A percentile compares a stretch with the other conserved stretches of the same genome.
phyloP scores from a whole-genome alignment of 2,329 filamentous ascomycete genomes.

The Penicillium hesseltinei region DNA sequence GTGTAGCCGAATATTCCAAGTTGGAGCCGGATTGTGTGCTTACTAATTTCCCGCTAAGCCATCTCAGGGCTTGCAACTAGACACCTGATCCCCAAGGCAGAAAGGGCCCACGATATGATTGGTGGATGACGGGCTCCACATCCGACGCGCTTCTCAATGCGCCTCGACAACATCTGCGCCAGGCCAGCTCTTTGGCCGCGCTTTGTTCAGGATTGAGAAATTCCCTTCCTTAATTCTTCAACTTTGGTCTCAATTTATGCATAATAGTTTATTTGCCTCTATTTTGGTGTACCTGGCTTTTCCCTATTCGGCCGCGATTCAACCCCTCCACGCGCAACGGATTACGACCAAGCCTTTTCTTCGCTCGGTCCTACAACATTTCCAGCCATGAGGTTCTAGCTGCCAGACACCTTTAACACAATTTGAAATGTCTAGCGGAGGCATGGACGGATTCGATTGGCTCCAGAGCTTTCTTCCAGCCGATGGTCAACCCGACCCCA shows the following conservation, averaged over 20 bases:
- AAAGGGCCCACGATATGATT: neutral
- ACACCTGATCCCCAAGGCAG: neutral
- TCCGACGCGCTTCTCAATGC: neutral
- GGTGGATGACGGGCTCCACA: neutral
- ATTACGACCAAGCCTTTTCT: neutral
- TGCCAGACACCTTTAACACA: neutral
- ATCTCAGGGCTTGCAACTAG: constrained; percentile 12
- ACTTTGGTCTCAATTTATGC: neutral
- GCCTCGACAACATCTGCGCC: neutral
- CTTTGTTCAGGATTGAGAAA: neutral
- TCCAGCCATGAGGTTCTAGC: neutral
- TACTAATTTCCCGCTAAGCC: constrained; percentile 23
- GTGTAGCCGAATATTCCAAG: constrained; percentile 19
- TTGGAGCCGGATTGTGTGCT: constrained; percentile 28
- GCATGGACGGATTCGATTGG: neutral
- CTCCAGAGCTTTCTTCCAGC: neutral
- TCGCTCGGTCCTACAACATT: neutral
- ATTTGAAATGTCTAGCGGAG: neutral
- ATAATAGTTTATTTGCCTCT: neutral
- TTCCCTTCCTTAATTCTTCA: too few species aligned
- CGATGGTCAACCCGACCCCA: neutral
- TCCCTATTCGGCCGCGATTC: neutral
- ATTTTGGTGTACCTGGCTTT: neutral
- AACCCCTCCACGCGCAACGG: neutral
- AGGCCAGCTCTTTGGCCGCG: neutral